Percentiles rank a stretch among this genome's conserved stretches.
phyloP scores from a whole-genome alignment of 345 rosid species.

The rapeseed (Brassica napus) region DNA sequence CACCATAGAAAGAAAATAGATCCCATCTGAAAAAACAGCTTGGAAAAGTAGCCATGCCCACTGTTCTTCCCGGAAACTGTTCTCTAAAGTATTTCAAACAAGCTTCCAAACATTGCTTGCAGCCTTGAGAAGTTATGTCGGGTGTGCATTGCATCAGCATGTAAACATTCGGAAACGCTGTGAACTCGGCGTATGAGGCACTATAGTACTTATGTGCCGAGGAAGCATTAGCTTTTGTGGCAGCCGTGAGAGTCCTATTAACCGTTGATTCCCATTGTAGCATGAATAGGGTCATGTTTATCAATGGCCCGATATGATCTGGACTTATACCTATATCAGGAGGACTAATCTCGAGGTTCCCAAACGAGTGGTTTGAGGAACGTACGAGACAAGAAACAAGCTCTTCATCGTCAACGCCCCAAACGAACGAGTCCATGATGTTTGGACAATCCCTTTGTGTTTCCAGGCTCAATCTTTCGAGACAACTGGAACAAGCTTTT shows the following conservation, averaged over 20 bases:
- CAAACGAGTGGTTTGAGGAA: constrained; percentile 9
- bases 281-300: background rate
- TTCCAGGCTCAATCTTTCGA: background rate
- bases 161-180: constrained; percentile 12
- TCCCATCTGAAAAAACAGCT: constrained; percentile 23
- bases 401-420: background rate
- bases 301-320: background rate
- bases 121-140: constrained; percentile 9
- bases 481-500: background rate
- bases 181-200: constrained; percentile 6
- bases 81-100: background rate
- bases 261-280: background rate
- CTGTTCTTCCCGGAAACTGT: background rate
- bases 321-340: background rate
- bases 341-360: background rate
- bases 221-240: background rate
- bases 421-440: background rate
- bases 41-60: background rate
- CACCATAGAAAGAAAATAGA: background rate
- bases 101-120: constrained; percentile 1
- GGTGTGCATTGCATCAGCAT: constrained; percentile 24
- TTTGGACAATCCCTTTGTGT: background rate
- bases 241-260: background rate
- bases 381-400: background rate
- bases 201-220: background rate